Evolutionary conservation across 768 basidiomycete genomes (phyloP).

Genomic region (Leucosporidium scottii): DNA sequence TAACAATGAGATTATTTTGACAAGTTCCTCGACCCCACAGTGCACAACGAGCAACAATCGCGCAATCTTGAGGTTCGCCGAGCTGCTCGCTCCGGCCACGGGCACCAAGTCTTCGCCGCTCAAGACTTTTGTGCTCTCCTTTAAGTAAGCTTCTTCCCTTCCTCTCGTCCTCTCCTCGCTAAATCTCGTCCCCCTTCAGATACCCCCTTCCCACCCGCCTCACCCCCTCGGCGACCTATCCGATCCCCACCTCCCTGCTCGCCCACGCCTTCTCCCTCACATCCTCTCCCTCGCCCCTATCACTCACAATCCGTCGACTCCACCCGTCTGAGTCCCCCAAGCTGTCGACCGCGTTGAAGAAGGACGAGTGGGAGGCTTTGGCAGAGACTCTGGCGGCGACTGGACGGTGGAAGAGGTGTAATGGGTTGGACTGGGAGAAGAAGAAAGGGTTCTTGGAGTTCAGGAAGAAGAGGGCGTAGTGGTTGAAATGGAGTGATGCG

Average conservation of each 20-base stretch:
- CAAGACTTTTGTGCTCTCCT: slow-evolving; percentile 22
- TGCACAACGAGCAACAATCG: slow-evolving; percentile 33
- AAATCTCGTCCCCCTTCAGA: slow-evolving; percentile 3
- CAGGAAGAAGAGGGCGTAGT: slow-evolving; percentile 11
- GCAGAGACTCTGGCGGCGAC: slow-evolving; percentile 13
- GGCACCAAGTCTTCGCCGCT: neutral
- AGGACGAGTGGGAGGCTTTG: slow-evolving; percentile 18
- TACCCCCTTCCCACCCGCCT: slow-evolving; percentile 23
- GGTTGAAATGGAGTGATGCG: neutral
- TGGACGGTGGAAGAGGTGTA: slow-evolving; percentile 22
- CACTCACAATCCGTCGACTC: slow-evolving; percentile 18
- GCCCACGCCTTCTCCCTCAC: slow-evolving; percentile 18
- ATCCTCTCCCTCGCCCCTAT: slow-evolving; percentile 6
- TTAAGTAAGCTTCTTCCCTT: slow-evolving; percentile 11
- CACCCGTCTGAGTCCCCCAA: slow-evolving; percentile 24
- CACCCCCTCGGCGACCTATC: slow-evolving; percentile 21
- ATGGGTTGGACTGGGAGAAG: slow-evolving; percentile 21
- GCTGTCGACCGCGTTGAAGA: neutral
- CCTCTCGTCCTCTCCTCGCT: neutral
- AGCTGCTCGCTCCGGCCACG: neutral
- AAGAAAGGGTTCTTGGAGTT: slow-evolving; percentile 30
- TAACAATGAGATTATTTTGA: neutral
- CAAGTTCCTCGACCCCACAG: neutral
- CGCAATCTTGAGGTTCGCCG: slow-evolving; percentile 23
- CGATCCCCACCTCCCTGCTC: slow-evolving; percentile 17